A percentile compares a stretch with the other conserved stretches of the same genome.
Conservation (phyloP, 164 flowering plant genomes). For the Tetracentron sinense region DNA sequence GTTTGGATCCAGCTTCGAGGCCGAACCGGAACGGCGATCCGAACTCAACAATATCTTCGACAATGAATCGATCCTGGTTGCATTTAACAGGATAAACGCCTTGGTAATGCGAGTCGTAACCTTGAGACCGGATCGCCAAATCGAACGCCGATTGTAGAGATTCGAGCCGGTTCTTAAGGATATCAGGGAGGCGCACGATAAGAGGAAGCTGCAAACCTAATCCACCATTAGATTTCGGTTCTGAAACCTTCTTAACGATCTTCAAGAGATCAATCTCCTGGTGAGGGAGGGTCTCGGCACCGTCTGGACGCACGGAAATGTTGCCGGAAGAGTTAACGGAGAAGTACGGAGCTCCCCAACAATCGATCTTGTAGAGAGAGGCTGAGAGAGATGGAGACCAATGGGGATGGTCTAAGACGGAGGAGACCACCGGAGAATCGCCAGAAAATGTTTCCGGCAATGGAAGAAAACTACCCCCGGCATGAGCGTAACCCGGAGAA, state of each 20-base stretch:
- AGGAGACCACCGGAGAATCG: conserved; percentile 22
- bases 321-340: conserved; percentile 74
- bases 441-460: conserved; percentile 36
- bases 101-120: conserved; percentile 80
- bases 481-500: conserved; percentile 59
- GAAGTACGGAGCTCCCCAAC: conserved; percentile 96
- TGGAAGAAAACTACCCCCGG: conserved; percentile 63
- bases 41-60: conserved; percentile 86
- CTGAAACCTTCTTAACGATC: conserved; percentile 80
- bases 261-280: conserved; percentile 90
- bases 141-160: conserved; percentile 84
- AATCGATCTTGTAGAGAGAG: conserved; percentile 60
- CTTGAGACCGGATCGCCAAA: conserved; percentile 51
- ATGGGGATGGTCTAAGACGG: conserved; percentile 14
- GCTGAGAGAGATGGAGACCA: conserved; percentile 80
- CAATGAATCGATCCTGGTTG: conserved; percentile 87
- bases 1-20: conserved; percentile 95
- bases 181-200: conserved; percentile 79
- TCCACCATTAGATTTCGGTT: conserved; percentile 60
- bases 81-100: conserved; percentile 98
- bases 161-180: conserved; percentile 70
- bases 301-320: conserved; percentile 65
- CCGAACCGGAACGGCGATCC: conserved; percentile 78
- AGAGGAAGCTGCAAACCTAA: conserved; percentile 81
- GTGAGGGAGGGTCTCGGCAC: conserved; percentile 57